These are phyloP conservation scores for Xylaria sp. DNA, from an alignment of 2,329 filamentous ascomycete species.

Conservation along the genomic window DNA sequence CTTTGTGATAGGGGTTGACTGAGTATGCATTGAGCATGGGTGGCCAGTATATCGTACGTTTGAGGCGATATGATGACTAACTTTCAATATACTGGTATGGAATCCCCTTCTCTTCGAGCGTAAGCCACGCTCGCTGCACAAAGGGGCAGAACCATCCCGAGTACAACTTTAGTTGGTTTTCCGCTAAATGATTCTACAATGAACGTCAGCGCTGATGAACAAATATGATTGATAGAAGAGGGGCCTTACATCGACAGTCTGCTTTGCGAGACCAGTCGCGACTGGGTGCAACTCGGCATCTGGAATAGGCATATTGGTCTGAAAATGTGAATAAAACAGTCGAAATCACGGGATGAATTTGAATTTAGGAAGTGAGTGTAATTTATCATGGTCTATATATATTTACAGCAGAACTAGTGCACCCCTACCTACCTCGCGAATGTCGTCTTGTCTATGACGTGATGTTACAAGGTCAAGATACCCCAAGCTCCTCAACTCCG, in stretches of 20 bases:
- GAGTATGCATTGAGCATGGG: neutral
- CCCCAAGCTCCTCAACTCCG: conserved; percentile 1
- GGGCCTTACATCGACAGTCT: conserved; percentile 41
- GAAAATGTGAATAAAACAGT: neutral
- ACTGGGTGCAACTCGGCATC: conserved; percentile 45
- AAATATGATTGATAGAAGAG: neutral
- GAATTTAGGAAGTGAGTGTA: neutral
- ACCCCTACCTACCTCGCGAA: neutral
- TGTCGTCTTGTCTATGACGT: conserved; percentile 15
- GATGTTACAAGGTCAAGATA: neutral
- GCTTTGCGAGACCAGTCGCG: conserved; percentile 44
- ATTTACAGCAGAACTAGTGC: neutral
- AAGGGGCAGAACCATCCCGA: conserved; percentile 47
- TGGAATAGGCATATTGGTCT: conserved; percentile 40
- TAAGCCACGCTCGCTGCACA: conserved; percentile 65
- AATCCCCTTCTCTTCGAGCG: conserved; percentile 67
- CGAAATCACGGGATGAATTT: neutral
- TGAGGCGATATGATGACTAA: neutral
- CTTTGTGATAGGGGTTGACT: conserved; percentile 69
- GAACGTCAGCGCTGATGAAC: neutral
- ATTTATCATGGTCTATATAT: neutral
- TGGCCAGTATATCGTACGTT: too few species aligned
- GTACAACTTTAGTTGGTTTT: conserved; percentile 40
- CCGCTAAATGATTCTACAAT: conserved; percentile 42
- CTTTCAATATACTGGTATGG: conserved; percentile 66